A percentile compares a stretch with the other conserved stretches of the same genome.
Evolutionary conservation across 192 early-diverging fungal genomes (phyloP).

Genomic region (Coemansia sp.): DNA sequence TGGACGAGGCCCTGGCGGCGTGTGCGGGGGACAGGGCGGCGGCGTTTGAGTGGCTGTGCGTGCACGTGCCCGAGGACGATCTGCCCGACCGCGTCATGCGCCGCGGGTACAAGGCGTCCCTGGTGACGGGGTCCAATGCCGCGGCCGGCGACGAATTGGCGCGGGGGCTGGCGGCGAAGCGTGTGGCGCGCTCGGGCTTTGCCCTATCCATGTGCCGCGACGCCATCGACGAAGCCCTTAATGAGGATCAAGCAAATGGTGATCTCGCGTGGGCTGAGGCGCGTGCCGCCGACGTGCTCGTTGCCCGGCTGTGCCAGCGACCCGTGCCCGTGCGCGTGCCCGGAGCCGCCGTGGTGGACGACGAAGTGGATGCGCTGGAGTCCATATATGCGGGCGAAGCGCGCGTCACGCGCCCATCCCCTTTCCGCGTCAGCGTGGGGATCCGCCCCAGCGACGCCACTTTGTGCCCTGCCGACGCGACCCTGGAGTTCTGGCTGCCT

Average conservation of each 20-base stretch:
- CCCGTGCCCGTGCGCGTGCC: not conserved
- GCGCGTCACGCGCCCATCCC: not conserved
- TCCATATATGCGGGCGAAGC: slow-evolving; percentile 33
- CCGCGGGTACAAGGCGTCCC: slow-evolving; percentile 17
- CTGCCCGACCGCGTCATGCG: slow-evolving; percentile 37
- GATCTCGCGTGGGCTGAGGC: slow-evolving; percentile 8
- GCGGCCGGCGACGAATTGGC: not conserved
- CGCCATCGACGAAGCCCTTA: not conserved
- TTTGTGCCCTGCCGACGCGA: slow-evolving; percentile 18
- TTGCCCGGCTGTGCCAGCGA: slow-evolving; percentile 10
- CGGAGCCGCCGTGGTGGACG: slow-evolving; percentile 4
- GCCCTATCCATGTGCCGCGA: slow-evolving; percentile 2
- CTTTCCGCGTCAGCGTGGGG: slow-evolving; percentile 10
- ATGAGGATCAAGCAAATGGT: no score
- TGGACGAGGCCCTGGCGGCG: slow-evolving; percentile 70
- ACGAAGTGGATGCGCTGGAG: slow-evolving; percentile 27
- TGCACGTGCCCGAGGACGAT: slow-evolving; percentile 91
- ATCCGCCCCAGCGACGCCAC: slow-evolving; percentile 6
- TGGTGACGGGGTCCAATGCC: not conserved
- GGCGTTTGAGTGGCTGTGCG: slow-evolving; percentile 82
- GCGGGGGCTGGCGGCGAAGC: slow-evolving; percentile 9
- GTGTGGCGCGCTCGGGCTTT: slow-evolving; percentile 34
- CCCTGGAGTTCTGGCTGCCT: slow-evolving; percentile 67
- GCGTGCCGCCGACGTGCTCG: slow-evolving; percentile 9
- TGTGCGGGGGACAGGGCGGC: slow-evolving; percentile 41